Percentiles rank a stretch among this genome's conserved stretches.
Conservation (phyloP, 306 rosid genomes). For the Bauhinia variegata region DNA sequence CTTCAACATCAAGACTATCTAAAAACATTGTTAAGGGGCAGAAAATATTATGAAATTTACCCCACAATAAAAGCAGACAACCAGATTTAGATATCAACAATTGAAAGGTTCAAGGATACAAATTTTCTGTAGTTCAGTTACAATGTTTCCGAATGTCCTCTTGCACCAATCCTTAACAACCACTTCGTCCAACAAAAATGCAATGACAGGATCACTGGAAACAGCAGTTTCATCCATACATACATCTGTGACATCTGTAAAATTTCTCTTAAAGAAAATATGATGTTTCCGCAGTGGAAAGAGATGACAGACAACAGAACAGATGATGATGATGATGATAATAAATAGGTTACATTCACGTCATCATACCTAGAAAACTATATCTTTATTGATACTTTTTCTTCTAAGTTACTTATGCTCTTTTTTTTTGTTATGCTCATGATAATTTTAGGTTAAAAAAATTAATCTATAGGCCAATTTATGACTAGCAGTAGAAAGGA, state of each 20-base stretch:
- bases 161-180: slow-evolving; percentile 99
- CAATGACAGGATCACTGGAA: slow-evolving; percentile 95
- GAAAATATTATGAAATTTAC: slow-evolving; percentile 7
- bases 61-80: not conserved
- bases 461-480: not conserved
- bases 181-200: slow-evolving; percentile 98
- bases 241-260: slow-evolving; percentile 91
- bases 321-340: not conserved
- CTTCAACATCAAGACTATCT: slow-evolving; percentile 67
- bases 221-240: slow-evolving; percentile 99
- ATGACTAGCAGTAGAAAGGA: slow-evolving; percentile 55
- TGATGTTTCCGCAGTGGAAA: not conserved
- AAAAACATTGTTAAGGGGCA: slow-evolving; percentile 43
- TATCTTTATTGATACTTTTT: not conserved
- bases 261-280: slow-evolving; percentile 64
- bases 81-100: slow-evolving; percentile 29
- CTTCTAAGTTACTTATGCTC: not conserved
- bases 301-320: not conserved
- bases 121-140: slow-evolving; percentile 70
- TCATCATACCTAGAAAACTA: slow-evolving; percentile 14
- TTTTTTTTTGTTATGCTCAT: not conserved
- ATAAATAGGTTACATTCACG: slow-evolving; percentile 6
- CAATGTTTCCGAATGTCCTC: slow-evolving; percentile 70
- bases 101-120: slow-evolving; percentile 70
- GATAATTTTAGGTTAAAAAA: not conserved